Conservation (phyloP, 2,329 filamentous ascomycete genomes). For the Raffaelea ambrosiae region DNA sequence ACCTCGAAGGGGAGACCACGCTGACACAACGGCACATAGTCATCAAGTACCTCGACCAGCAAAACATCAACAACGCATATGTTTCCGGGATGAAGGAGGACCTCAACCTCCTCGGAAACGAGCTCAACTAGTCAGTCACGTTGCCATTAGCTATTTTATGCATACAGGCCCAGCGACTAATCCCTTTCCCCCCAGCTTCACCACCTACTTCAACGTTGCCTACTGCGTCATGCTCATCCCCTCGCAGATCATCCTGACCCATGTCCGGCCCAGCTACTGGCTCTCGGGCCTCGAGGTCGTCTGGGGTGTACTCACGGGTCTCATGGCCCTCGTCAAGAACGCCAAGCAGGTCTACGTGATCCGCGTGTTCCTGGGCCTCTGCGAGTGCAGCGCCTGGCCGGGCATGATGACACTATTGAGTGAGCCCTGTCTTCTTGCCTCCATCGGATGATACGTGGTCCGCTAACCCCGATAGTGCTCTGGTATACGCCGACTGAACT, state of each 20-base stretch:
- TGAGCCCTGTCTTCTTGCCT: constrained; percentile 16
- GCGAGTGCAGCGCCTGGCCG: constrained; percentile 30
- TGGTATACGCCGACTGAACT: constrained; percentile 33
- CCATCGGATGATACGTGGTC: no score
- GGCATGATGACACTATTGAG: constrained; percentile 34
- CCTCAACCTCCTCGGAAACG: background rate
- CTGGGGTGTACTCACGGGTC: background rate
- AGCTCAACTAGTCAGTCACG: background rate
- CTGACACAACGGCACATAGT: background rate
- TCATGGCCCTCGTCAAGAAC: background rate
- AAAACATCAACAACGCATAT: background rate
- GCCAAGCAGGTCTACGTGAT: constrained; percentile 24
- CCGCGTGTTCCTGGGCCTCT: constrained; percentile 30
- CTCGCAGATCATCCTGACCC: background rate
- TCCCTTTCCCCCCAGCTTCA: background rate
- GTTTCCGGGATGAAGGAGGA: background rate
- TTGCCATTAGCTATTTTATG: no score
- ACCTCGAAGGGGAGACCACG: background rate
- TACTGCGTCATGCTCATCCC: background rate
- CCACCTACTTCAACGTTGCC: background rate
- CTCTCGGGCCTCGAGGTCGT: background rate
- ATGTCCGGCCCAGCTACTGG: background rate
- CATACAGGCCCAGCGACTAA: no score
- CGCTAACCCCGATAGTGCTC: constrained; percentile 21
- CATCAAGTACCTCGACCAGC: background rate